A percentile compares a stretch with the other conserved stretches of the same genome.
Conservation (phyloP, 805 yeast species). For the Zygotorulaspora florentina region DNA sequence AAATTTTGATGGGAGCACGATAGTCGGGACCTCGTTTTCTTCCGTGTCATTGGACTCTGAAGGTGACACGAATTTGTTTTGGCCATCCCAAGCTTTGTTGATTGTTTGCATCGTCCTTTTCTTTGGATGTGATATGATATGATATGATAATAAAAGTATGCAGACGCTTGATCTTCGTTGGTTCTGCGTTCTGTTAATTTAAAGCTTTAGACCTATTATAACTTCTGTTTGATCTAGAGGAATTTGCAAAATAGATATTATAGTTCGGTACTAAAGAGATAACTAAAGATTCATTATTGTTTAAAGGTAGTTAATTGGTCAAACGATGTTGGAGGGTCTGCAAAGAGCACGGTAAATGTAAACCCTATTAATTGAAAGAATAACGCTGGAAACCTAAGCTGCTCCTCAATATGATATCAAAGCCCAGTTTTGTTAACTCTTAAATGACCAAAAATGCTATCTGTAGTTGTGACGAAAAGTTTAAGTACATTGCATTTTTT, state of each 20-base stretch:
- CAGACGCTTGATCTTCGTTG: no score
- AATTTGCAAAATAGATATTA: not conserved
- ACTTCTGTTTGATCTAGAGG: not conserved
- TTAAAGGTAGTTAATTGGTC: not conserved
- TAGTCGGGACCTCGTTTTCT: constrained; percentile 15
- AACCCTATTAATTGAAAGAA: no score
- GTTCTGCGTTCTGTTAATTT: no score
- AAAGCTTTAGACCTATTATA: not conserved
- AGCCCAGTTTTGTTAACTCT: no score
- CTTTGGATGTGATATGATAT: not conserved
- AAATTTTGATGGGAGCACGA: constrained; percentile 40
- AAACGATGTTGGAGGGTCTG: not conserved
- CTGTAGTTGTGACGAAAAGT: not conserved
- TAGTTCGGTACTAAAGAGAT: not conserved
- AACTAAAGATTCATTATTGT: constrained; percentile 1
- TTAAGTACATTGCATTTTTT: not conserved
- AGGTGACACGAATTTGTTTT: not conserved
- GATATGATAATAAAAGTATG: not conserved
- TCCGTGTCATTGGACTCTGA: constrained; percentile 2
- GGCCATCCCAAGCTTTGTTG: not conserved
- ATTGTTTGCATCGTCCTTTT: not conserved
- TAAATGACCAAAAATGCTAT: not conserved
- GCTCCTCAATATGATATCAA: no score
- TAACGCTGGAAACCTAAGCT: no score
- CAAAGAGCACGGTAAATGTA: not conserved